phyloP scores from a whole-genome alignment of 1,139 yeast genomes.

The Kodamaea anthophila region DNA sequence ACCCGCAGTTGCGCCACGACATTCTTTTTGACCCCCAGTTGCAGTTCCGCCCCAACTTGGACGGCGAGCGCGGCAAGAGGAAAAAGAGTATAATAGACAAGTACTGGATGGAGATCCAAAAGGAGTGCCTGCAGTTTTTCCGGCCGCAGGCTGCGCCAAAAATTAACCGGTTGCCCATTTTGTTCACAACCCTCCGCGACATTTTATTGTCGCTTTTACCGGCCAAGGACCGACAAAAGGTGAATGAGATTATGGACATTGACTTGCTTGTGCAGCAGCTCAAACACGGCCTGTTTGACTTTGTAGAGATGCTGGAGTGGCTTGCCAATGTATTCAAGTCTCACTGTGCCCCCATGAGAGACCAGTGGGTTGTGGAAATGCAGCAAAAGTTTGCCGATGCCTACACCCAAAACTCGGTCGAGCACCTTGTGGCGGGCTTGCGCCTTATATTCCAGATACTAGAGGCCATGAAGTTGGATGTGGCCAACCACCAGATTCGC shows the following conservation, averaged over 20 bases:
- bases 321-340: constrained; percentile 64
- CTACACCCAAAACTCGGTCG: constrained; percentile 45
- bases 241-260: constrained; percentile 71
- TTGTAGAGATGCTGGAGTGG: constrained; percentile 65
- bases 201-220: constrained; percentile 73
- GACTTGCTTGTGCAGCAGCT: constrained; percentile 75
- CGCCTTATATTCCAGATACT: constrained; percentile 75
- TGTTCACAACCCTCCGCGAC: constrained; percentile 73
- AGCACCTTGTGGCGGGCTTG: constrained; percentile 66
- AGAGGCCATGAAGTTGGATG: constrained; percentile 95
- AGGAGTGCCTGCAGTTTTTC: constrained; percentile 49
- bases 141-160: constrained; percentile 11
- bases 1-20: constrained; percentile 91
- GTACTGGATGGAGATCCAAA: constrained; percentile 75
- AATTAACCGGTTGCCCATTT: constrained; percentile 53
- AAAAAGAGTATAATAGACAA: constrained; percentile 71
- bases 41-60: constrained; percentile 87
- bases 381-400: constrained; percentile 61
- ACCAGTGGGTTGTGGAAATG: constrained; percentile 85
- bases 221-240: constrained; percentile 62
- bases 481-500: constrained; percentile 90
- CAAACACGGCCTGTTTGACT: constrained; percentile 61
- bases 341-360: constrained; percentile 96
- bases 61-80: constrained; percentile 82
- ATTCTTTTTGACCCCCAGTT: constrained; percentile 87